Evolutionary conservation across 345 rosid genomes (phyloP).

Genomic region (Aethionema arabicum): DNA sequence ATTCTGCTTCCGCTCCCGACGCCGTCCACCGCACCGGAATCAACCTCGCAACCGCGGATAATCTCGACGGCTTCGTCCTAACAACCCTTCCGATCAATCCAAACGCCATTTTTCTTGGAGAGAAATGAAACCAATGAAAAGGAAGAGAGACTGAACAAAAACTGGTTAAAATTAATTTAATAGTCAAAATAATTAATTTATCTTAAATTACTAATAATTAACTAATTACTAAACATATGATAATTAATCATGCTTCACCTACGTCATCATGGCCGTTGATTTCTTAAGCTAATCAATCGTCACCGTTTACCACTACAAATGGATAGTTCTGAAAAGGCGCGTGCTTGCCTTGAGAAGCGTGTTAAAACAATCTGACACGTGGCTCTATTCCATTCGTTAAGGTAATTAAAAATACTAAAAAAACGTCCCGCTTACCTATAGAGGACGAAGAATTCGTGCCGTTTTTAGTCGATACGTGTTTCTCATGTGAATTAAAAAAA

Average conservation of each 20-base stretch:
- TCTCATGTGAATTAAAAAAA: neutral
- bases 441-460: neutral
- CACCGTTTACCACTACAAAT: neutral
- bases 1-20: conserved; percentile 51
- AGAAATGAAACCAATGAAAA: neutral
- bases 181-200: conserved; percentile 14
- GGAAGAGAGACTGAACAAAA: neutral
- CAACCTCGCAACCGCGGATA: conserved; percentile 35
- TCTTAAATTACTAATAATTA: neutral
- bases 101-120: conserved; percentile 42
- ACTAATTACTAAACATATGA: neutral
- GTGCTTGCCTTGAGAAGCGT: conserved; percentile 9
- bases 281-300: neutral
- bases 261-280: conserved; percentile 19
- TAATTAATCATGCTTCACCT: conserved; percentile 10
- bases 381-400: neutral
- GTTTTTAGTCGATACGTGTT: conserved; percentile 7
- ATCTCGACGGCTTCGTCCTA: conserved; percentile 28
- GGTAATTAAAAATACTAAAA: neutral
- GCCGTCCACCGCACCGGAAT: conserved; percentile 48
- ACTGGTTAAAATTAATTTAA: neutral
- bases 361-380: neutral
- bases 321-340: conserved; percentile 11
- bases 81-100: conserved; percentile 50
- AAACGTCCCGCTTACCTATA: conserved; percentile 16